These are phyloP conservation scores for Oxyria digyna DNA, from an alignment of 148 eudicot species.

Conservation along the genomic window DNA sequence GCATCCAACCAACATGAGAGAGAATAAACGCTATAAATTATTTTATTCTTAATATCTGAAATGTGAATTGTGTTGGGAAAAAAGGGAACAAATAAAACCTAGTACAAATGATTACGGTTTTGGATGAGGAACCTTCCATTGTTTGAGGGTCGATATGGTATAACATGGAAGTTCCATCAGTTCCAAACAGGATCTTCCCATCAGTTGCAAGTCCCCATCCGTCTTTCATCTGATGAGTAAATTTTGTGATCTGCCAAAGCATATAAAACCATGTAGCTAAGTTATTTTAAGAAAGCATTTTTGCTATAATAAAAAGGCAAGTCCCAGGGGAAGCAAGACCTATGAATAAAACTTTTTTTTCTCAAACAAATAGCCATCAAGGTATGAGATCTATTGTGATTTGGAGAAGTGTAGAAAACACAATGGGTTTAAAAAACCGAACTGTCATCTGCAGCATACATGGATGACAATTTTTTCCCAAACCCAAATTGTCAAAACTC, in stretches of 20 bases:
- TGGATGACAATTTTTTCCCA: no score
- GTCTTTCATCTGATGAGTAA: slow-evolving; percentile 76
- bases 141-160: slow-evolving; percentile 71
- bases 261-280: background rate
- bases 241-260: slow-evolving; percentile 42
- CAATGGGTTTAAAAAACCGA: no score
- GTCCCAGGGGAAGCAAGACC: background rate
- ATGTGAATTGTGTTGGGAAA: background rate
- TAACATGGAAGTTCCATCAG: slow-evolving; percentile 82
- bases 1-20: slow-evolving; percentile 10
- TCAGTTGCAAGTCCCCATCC: slow-evolving; percentile 99
- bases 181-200: slow-evolving; percentile 69
- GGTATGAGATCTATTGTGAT: background rate
- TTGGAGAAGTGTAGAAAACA: background rate
- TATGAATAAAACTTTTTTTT: background rate
- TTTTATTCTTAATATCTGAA: no score
- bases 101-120: background rate
- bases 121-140: slow-evolving; percentile 40
- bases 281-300: background rate
- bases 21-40: background rate
- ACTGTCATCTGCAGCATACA: no score
- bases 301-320: background rate
- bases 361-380: background rate
- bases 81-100: background rate
- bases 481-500: background rate